Base-by-base conservation (phyloP, 768 basidiomycete genomes). In the Candolleomyces eurysporus region DNA sequence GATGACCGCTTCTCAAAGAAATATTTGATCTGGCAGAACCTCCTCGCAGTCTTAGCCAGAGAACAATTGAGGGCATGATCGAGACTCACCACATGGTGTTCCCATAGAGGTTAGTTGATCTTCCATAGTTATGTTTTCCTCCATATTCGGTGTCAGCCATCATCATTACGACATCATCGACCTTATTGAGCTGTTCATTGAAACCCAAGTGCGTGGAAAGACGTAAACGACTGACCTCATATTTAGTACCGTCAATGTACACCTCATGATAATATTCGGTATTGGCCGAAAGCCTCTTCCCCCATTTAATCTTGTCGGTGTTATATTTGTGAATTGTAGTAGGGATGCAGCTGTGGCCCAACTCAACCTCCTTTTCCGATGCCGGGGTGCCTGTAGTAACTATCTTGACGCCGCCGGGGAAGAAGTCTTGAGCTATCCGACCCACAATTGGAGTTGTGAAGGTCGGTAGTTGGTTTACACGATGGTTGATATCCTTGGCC, bases 21-120 rank as follows among this genome's bases (percentile, higher is more conserved):
- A 64, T 86, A 89, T 4, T 77, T 78, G 46, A 91, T 87, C n/a
- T 76, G 79, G 53, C 84, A 83, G 66, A 92, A 92, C 90, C 90
- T 92, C 32, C 13, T 31, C 17, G 57, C n/a, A 31, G 62, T 40
- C 36, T 36, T 32, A 14, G 45, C 21, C 45, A 13, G 36, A 22
- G 22, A 26, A 52, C 58, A 13, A 50, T 22, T 19, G 16, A 19
- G 26, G 22, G 8, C 31, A 31, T 60, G 51, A n/a, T 9, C 48
- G n/a, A n/a, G 5, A 64, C 79, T 54, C 70, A 89, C 90, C 90
- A 92, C 48, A 79, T 77, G 16, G 69, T 72, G 61, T 88, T 86
- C 21, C 82, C 87, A 43, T 85, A 79, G 4, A 72, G 69, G 62
- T 90, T 91, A 0, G 70, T 63, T 7, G 85, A 86, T 52, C 78